Percentiles rank a stretch among this genome's conserved stretches.
phyloP scores from a whole-genome alignment of 2,329 filamentous ascomycete species.

The Hymenoscyphus repandus region DNA sequence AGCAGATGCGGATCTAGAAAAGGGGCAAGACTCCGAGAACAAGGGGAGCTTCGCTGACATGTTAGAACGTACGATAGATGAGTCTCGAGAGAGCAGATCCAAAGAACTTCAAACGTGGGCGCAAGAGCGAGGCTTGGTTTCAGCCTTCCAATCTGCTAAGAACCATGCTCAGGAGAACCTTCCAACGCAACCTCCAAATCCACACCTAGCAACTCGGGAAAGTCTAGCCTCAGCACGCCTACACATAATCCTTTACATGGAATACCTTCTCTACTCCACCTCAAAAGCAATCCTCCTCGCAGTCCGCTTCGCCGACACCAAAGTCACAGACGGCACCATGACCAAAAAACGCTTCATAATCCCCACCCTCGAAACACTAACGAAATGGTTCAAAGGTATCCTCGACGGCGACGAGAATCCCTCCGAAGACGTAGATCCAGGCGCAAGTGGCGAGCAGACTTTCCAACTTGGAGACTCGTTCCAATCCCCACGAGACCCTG shows the following conservation, averaged over 20 bases:
- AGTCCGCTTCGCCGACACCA: conserved; percentile 58
- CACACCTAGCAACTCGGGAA: conserved; percentile 28
- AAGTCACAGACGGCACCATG: conserved; percentile 56
- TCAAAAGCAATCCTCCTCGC: conserved; percentile 56
- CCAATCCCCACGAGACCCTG: conserved; percentile 51
- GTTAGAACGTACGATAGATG: conserved; percentile 40
- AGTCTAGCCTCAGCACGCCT: conserved; percentile 43
- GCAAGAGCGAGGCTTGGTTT: conserved; percentile 34
- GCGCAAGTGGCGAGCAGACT: conserved; percentile 41
- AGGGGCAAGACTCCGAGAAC: conserved; percentile 37
- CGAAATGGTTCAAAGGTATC: conserved; percentile 55
- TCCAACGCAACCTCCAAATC: conserved; percentile 42
- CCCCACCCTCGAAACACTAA: conserved; percentile 54
- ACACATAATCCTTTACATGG: conserved; percentile 63
- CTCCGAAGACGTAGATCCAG: conserved; percentile 44
- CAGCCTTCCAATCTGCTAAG: conserved; percentile 10
- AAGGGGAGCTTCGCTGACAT: conserved; percentile 41
- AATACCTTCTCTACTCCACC: conserved; percentile 56
- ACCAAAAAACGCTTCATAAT: conserved; percentile 54
- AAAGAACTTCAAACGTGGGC: conserved; percentile 46
- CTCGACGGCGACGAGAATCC: conserved; percentile 49
- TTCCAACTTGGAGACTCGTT: conserved; percentile 49
- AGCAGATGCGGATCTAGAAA: conserved; percentile 40
- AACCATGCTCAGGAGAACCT: conserved; percentile 5
- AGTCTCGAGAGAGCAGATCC: conserved; percentile 48